Conservation (phyloP, 2,329 filamentous ascomycete genomes). For the Cercospora janseana region DNA sequence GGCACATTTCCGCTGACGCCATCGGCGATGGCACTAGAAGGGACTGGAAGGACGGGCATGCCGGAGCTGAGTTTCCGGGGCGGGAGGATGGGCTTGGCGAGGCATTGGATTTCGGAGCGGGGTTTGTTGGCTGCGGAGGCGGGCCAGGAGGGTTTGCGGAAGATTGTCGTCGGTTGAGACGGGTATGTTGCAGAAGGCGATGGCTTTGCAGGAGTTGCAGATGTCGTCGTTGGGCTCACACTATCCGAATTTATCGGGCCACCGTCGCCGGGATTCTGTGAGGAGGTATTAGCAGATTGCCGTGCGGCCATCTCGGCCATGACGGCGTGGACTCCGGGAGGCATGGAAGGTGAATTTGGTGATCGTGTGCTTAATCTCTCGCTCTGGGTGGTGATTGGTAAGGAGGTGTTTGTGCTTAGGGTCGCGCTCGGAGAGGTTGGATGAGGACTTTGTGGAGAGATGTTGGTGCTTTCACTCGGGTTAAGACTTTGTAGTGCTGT, state of each 20-base stretch:
- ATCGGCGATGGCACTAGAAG: constrained; percentile 13
- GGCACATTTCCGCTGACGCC: constrained; percentile 3
- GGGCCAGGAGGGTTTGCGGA: constrained; percentile 37
- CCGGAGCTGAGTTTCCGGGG: constrained; percentile 18
- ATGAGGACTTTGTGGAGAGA: constrained; percentile 11
- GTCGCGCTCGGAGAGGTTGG: constrained; percentile 6
- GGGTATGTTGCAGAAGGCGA: constrained; percentile 14
- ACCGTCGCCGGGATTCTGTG: constrained; percentile 16
- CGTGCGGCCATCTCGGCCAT: constrained; percentile 27
- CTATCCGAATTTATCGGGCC: constrained; percentile 13
- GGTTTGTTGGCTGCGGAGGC: constrained; percentile 31
- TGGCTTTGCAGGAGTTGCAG: constrained; percentile 17
- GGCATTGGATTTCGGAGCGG: constrained; percentile 23
- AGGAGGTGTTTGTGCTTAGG: constrained; percentile 5
- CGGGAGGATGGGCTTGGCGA: constrained; percentile 29
- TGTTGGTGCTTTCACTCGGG: background rate
- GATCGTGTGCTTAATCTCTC: too few relatives aligned
- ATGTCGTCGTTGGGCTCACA: background rate
- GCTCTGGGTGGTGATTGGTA: constrained; percentile 2
- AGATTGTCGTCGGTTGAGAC: constrained; percentile 18
- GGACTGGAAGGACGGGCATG: constrained; percentile 20
- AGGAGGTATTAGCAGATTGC: constrained; percentile 22
- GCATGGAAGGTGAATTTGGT: constrained; percentile 12
- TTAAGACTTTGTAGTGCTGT: background rate
- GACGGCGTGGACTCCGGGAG: constrained; percentile 19